Conservation (phyloP, 2,329 filamentous ascomycete genomes). For the Shiraia bambusicola region DNA sequence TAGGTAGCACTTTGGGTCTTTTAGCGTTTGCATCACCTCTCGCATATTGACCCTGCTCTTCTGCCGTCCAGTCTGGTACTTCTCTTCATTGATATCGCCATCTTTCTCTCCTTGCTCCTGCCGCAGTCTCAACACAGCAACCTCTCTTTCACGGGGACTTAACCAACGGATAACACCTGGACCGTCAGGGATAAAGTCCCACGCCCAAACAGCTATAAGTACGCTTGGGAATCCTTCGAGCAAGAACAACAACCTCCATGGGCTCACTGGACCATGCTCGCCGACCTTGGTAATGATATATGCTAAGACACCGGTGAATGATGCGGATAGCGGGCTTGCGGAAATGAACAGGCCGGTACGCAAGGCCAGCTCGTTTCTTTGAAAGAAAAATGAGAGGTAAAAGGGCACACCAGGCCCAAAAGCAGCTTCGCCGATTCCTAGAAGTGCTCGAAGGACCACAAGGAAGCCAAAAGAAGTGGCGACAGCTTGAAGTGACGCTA, state of each 20-base stretch:
- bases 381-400: slow-evolving; percentile 65
- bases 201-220: slow-evolving; percentile 71
- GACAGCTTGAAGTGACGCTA: slow-evolving; percentile 69
- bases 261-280: slow-evolving; percentile 66
- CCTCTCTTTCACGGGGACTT: slow-evolving; percentile 53
- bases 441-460: slow-evolving; percentile 61
- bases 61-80: slow-evolving; percentile 13
- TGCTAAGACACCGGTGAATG: slow-evolving; percentile 75
- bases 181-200: slow-evolving; percentile 73
- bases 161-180: slow-evolving; percentile 55
- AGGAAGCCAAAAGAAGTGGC: slow-evolving; percentile 53
- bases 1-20: slow-evolving; percentile 71
- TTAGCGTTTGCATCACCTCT: slow-evolving; percentile 61
- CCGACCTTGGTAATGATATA: slow-evolving; percentile 75
- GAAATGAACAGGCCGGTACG: slow-evolving; percentile 85
- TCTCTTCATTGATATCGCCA: slow-evolving; percentile 31
- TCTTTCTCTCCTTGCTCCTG: slow-evolving; percentile 48
- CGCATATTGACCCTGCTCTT: slow-evolving; percentile 51
- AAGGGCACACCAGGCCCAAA: slow-evolving; percentile 66
- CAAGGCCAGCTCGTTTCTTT: slow-evolving; percentile 73
- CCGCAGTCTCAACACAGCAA: slow-evolving; percentile 69
- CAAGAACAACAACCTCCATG: slow-evolving; percentile 84
- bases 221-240: slow-evolving; percentile 84
- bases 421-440: slow-evolving; percentile 62
- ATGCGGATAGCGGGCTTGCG: slow-evolving; percentile 63